Evolutionary conservation across 1,139 yeast species (phyloP).

Genomic region (Eremothecium cymbalariae): DNA sequence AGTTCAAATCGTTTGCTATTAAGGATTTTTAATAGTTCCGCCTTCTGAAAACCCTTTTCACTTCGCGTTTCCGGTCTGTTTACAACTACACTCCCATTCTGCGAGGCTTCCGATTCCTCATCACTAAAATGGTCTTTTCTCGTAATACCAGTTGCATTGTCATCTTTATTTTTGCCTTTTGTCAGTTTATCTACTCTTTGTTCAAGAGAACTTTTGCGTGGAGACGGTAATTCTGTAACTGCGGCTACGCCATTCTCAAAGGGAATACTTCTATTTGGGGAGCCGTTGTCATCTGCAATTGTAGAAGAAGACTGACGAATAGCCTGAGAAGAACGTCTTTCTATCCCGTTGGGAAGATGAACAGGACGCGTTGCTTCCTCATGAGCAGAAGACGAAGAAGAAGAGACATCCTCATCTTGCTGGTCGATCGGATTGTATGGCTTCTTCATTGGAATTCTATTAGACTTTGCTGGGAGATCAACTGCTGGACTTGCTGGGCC

Average conservation of each 20-base stretch:
- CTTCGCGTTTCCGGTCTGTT: conserved; percentile 10
- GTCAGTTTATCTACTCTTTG: conserved; percentile 15
- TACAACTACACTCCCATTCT: conserved; percentile 14
- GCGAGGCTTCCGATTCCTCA: conserved; percentile 11
- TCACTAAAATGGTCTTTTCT: conserved; percentile 15
- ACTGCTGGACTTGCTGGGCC: conserved; percentile 33
- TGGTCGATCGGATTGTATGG: conserved; percentile 16
- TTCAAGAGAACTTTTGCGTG: conserved; percentile 20
- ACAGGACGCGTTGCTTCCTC: conserved; percentile 12
- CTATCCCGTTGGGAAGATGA: conserved; percentile 7
- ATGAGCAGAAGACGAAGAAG: conserved; percentile 9
- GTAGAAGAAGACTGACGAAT: conserved; percentile 17
- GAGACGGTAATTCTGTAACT: conserved; percentile 21
- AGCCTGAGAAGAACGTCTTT: conserved; percentile 5
- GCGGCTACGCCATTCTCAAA: conserved; percentile 16
- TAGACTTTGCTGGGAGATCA: conserved; percentile 27
- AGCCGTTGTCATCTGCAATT: conserved; percentile 30
- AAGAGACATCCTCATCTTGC: conserved; percentile 4
- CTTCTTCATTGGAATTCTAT: conserved; percentile 33
- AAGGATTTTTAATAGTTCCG: conserved; percentile 22
- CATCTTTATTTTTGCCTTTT: conserved; percentile 8
- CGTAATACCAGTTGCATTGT: conserved; percentile 10
- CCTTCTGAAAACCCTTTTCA: conserved; percentile 23
- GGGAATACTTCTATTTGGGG: conserved; percentile 21
- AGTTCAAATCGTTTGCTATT: conserved; percentile 19